Percentiles rank a stretch among this genome's conserved stretches.
Evolutionary conservation across 2,329 filamentous ascomycete species (phyloP).

Genomic region (Penicillium palitans): DNA sequence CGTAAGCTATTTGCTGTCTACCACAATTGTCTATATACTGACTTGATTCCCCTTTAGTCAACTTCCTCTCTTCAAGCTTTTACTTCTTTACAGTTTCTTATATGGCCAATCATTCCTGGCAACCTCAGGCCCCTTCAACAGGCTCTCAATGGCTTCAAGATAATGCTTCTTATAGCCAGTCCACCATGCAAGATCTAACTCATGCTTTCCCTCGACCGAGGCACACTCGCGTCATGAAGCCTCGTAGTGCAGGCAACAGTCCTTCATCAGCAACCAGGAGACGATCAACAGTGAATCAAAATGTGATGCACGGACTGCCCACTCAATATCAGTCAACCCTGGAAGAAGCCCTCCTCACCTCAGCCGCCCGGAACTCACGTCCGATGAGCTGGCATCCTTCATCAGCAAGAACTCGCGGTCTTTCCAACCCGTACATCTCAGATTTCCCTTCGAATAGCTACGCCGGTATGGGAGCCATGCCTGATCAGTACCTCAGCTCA

Average conservation of each 20-base stretch:
- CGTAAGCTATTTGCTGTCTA: constrained; percentile 9
- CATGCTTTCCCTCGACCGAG: constrained; percentile 52
- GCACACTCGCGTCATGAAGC: constrained; percentile 61
- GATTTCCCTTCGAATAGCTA: constrained; percentile 23
- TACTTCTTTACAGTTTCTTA: constrained; percentile 14
- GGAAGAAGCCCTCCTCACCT: constrained; percentile 45
- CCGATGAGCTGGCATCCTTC: constrained; percentile 77
- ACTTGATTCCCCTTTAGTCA: constrained; percentile 10
- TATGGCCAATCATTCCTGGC: constrained; percentile 35
- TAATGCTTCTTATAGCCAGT: constrained; percentile 23
- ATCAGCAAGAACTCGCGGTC: constrained; percentile 44
- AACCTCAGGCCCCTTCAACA: constrained; percentile 28
- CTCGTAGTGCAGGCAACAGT: constrained; percentile 68
- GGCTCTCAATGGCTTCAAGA: constrained; percentile 32
- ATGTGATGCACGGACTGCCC: constrained; percentile 47
- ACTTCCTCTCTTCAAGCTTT: background rate
- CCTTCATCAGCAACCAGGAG: constrained; percentile 53
- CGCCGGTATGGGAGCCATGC: constrained; percentile 18
- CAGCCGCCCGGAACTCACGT: constrained; percentile 48
- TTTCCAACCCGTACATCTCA: constrained; percentile 26
- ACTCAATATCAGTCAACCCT: constrained; percentile 45
- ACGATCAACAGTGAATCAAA: constrained; percentile 56
- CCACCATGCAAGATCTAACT: constrained; percentile 41
- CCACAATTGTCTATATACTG: constrained; percentile 13
- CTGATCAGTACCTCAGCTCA: constrained; percentile 22